Conservation (phyloP, 305 asterid species). For the Euphrasia arctica region DNA sequence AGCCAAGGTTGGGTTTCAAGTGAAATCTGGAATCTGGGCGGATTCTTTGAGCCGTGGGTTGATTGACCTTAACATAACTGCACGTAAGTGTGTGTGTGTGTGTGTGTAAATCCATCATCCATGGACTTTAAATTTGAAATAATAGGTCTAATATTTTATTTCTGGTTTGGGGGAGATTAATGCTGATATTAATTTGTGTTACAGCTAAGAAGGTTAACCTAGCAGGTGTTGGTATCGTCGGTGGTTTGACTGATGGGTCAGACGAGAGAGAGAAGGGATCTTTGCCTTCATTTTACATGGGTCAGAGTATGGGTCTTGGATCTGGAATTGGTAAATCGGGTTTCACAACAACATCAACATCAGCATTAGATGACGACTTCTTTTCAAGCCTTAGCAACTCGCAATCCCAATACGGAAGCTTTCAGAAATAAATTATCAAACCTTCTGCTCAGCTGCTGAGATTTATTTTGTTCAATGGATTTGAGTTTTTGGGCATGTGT, state of each 20-base stretch:
- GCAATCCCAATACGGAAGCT: conserved; percentile 58
- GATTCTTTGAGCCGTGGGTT: conserved; percentile 68
- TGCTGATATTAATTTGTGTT: conserved; percentile 19
- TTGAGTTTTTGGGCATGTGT: conserved; percentile 26
- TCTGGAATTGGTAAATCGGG: conserved; percentile 56
- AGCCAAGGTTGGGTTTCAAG: conserved; percentile 43
- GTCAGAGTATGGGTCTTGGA: conserved; percentile 66
- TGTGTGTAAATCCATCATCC: no score
- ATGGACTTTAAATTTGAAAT: neutral
- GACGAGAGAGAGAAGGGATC: conserved; percentile 68
- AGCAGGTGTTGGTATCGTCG: conserved; percentile 76
- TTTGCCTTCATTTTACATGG: conserved; percentile 54
- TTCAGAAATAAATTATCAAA: conserved; percentile 46
- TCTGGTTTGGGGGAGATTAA: neutral
- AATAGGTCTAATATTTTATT: neutral
- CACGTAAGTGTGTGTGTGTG: conserved; percentile 57
- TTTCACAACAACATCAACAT: conserved; percentile 42
- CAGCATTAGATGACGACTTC: conserved; percentile 47
- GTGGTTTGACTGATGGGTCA: conserved; percentile 62
- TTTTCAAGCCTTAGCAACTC: conserved; percentile 69
- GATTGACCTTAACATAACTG: conserved; percentile 61
- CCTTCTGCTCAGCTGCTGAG: conserved; percentile 12
- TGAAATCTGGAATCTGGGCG: conserved; percentile 65
- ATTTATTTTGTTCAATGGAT: neutral
- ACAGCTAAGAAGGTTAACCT: conserved; percentile 90